A percentile compares a stretch with the other conserved stretches of the same genome.
These are phyloP conservation scores for Coniochaeta sp. DNA, from an alignment of 2,329 filamentous ascomycete species.

Conservation along the genomic window DNA sequence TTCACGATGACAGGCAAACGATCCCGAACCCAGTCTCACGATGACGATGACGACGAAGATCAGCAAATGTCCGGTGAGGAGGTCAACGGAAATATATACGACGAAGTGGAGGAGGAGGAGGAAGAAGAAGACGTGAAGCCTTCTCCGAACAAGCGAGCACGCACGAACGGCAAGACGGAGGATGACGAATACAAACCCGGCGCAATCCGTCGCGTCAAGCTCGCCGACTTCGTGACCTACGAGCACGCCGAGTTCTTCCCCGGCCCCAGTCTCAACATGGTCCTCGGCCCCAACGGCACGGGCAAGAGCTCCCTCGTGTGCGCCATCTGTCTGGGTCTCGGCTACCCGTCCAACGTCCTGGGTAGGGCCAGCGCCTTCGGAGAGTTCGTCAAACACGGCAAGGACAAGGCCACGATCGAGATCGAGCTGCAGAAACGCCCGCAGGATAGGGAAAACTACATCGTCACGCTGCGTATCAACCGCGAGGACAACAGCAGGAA, in stretches of 20 bases:
- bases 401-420: slow-evolving; percentile 71
- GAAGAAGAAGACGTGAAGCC: neutral
- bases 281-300: slow-evolving; percentile 97
- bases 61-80: neutral
- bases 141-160: slow-evolving; percentile 7
- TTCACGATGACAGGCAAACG: slow-evolving; percentile 6
- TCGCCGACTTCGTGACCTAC: slow-evolving; percentile 93
- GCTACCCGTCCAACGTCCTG: slow-evolving; percentile 73
- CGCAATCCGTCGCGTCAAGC: slow-evolving; percentile 78
- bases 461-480: slow-evolving; percentile 70
- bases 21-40: slow-evolving; percentile 13
- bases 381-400: slow-evolving; percentile 91
- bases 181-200: slow-evolving; percentile 55
- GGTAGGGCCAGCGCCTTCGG: slow-evolving; percentile 78
- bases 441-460: slow-evolving; percentile 55
- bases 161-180: slow-evolving; percentile 7
- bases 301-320: slow-evolving; percentile 97
- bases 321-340: slow-evolving; percentile 88
- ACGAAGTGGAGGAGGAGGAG: slow-evolving; percentile 5
- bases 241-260: slow-evolving; percentile 84
- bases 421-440: slow-evolving; percentile 73
- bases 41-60: slow-evolving; percentile 13
- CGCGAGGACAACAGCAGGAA: slow-evolving; percentile 73
- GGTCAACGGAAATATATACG: too few relatives aligned
- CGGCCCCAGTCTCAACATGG: slow-evolving; percentile 93